Evolutionary conservation across 202 grass and related monocot genomes (phyloP), one percentile per base, ranked within the genome.

Genomic region (Elaeis oleifera): DNA sequence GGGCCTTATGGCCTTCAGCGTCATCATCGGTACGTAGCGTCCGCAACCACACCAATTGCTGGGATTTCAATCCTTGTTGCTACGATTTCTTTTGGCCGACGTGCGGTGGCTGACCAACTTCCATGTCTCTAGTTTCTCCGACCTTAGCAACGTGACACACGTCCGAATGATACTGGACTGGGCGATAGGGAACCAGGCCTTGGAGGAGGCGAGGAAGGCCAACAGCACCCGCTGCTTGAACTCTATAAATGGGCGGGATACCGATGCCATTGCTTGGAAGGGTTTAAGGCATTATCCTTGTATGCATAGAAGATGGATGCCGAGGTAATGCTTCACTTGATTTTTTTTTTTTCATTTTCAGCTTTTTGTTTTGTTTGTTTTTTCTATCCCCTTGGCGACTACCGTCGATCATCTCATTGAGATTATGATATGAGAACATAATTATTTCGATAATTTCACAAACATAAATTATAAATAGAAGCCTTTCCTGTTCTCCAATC

Each of bases 281-380:
- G 82, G 0, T 90, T 64, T 39, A 9, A 68, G 15, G 86, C 66
- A 90, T 20, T 20, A 90, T 60, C 71, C 86, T 0, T 90, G 82
- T 54, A 11, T 28, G 28, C 20, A 20, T 20, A 20, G 20, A 20
- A 20, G 20, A 20, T 20, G 20, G 20, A 20, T 20, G 20, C 20
- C 20, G 20, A 20, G 20, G 20, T 20, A 20, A 20, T 20, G 20
- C 20, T 20, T 20, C 20, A 20, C 20, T 20, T 20, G 20, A 20
- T 20, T 20, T 20, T 20, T 20, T 20, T 20, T 20, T 20, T 20
- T 20, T 20, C n/a, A n/a, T n/a, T 20, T 20, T 20, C 20, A 20
- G 20, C 20, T 20, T 20, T 20, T 20, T 20, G 20, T 20, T 20
- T 20, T 20, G 20, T 20, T 20, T 20, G 20, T 20, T 20, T 20